Evolutionary conservation across 495 filamentous ascomycete genomes (phyloP).

Genomic region (Parathielavia hyrcaniae): DNA sequence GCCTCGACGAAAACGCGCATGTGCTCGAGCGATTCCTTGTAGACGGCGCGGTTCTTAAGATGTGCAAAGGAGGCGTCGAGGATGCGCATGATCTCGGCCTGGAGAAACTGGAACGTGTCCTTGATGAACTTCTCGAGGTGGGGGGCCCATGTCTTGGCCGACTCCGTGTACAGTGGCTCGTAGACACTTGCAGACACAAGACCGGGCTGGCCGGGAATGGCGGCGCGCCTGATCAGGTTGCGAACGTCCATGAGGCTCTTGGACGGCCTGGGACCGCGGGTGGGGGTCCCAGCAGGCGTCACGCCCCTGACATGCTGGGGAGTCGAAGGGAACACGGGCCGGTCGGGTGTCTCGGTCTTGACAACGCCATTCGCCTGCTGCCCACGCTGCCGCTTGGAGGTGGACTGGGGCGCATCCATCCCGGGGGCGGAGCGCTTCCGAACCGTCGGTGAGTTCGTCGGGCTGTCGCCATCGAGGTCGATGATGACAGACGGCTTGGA

Average conservation of each 20-base stretch:
- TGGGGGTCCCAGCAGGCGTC: neutral
- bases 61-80: slow-evolving; percentile 34
- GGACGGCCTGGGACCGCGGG: neutral
- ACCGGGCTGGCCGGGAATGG: slow-evolving; percentile 41
- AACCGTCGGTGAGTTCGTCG: slow-evolving; percentile 21
- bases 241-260: slow-evolving; percentile 35
- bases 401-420: slow-evolving; percentile 2
- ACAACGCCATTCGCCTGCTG: slow-evolving; percentile 11
- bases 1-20: slow-evolving; percentile 33
- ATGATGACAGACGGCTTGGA: slow-evolving; percentile 18
- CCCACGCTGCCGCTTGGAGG: slow-evolving; percentile 20
- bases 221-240: slow-evolving; percentile 31
- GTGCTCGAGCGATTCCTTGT: slow-evolving; percentile 31
- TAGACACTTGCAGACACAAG: slow-evolving; percentile 40
- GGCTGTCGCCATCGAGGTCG: slow-evolving; percentile 25
- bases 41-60: slow-evolving; percentile 38
- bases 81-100: slow-evolving; percentile 26
- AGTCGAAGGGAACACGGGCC: neutral
- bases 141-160: slow-evolving; percentile 34
- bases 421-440: slow-evolving; percentile 13
- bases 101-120: slow-evolving; percentile 33
- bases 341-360: slow-evolving; percentile 21
- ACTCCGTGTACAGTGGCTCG: slow-evolving; percentile 34
- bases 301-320: neutral
- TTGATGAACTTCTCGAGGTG: slow-evolving; percentile 34